phyloP scores from a whole-genome alignment of 164 flowering plant species.

The Vitis labrusca region DNA sequence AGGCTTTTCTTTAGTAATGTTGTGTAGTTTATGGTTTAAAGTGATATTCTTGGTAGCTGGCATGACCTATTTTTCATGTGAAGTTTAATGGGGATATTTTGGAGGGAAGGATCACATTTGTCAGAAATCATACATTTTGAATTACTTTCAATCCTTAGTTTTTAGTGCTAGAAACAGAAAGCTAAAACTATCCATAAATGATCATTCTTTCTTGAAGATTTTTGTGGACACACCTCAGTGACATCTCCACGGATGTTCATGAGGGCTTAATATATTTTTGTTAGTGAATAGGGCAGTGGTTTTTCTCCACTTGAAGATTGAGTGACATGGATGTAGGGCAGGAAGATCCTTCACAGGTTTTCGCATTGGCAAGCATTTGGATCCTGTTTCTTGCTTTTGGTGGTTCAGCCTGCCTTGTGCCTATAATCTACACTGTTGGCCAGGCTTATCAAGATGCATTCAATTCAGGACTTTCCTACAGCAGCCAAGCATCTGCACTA shows the following conservation, averaged over 20 bases:
- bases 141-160: no score
- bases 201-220: no score
- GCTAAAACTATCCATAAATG: no score
- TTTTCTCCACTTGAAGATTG: slow-evolving; percentile 29
- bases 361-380: slow-evolving; percentile 86
- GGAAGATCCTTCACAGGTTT: slow-evolving; percentile 90
- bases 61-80: no score
- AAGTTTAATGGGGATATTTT: no score
- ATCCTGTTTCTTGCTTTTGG: slow-evolving; percentile 69
- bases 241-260: not conserved
- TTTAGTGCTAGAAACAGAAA: no score
- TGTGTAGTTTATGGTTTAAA: no score
- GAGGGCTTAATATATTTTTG: not conserved
- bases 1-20: no score
- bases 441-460: slow-evolving; percentile 60
- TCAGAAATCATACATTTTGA: no score
- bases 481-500: slow-evolving; percentile 32
- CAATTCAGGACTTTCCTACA: slow-evolving; percentile 34
- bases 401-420: slow-evolving; percentile 61
- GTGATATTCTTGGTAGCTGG: no score
- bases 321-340: slow-evolving; percentile 88
- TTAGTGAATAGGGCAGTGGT: not conserved
- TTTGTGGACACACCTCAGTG: no score
- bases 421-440: slow-evolving; percentile 49
- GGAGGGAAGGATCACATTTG: no score